Evolutionary conservation across 2,329 filamentous ascomycete species (phyloP), one percentile per base, ranked within the genome.

Genomic region (Lachnellula willkommii): DNA sequence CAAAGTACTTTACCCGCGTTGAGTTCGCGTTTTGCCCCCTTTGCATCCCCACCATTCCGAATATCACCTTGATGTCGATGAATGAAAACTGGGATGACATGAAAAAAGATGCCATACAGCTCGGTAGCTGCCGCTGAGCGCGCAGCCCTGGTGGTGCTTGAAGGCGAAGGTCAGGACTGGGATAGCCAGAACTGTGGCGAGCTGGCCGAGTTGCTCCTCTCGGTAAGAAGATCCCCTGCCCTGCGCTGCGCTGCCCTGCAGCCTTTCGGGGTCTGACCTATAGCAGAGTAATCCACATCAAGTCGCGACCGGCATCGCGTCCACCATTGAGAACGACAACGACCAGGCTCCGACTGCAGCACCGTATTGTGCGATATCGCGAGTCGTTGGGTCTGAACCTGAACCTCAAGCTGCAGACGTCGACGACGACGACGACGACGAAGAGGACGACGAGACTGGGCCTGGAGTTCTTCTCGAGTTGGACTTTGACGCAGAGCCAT

Each of bases 111-210:
- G 46, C 32, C 20, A 49, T 49, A 40, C 24, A 14, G n/a, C 15
- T 49, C 50, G 3, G 3, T 53, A 14, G 39, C 17, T 4, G 32
- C 32, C 4, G 50, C 50, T 7, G 52, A 36, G 14, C 43, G 48
- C 24, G 57, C 57, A 45, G 59, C 55, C 17, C 11, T 59, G 9
- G 49, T 55, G 36, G 59, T 53, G n/a, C 11, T 59, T 14, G 51
- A 59, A 32, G 60, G 56, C 5, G 46, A 54, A 35, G 46, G 43
- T 4, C 6, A 49, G 4, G 56, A 62, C n/a, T 60, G 53, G n/a
- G 60, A 64, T 11, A 60, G 60, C 11, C 62, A 64, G 51, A 14
- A 45, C 24, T 64, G 62, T 28, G 8, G 39, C 14, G 15, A 48
- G 5, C 26, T 58, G 24, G 57, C 60, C 39, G 47, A 54, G 9